phyloP scores from a whole-genome alignment of 768 basidiomycete genomes.

The Lactifluus pinguis region DNA sequence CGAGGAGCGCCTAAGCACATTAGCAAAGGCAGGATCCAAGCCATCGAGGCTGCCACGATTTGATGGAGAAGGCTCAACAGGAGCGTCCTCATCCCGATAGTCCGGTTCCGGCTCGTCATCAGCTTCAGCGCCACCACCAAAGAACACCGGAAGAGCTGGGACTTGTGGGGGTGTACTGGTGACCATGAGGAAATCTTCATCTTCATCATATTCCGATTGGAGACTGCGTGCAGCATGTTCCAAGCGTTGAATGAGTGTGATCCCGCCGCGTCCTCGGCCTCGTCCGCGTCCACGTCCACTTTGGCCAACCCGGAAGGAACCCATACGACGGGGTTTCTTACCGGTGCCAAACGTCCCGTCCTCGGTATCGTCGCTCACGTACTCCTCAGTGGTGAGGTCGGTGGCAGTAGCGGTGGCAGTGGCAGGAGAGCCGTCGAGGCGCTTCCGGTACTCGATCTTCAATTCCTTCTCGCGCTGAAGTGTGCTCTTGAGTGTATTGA shows the following conservation, averaged over 20 bases:
- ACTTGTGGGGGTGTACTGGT: slow-evolving; percentile 17
- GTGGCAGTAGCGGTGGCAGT: slow-evolving; percentile 34
- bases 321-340: slow-evolving; percentile 12
- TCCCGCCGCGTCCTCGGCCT: slow-evolving; percentile 15
- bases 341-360: slow-evolving; percentile 10
- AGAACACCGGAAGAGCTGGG: slow-evolving; percentile 9
- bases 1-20: slow-evolving; percentile 53
- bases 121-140: slow-evolving; percentile 22
- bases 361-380: slow-evolving; percentile 38
- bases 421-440: slow-evolving; percentile 40
- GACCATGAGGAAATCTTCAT: slow-evolving; percentile 15
- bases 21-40: slow-evolving; percentile 82
- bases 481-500: slow-evolving; percentile 70
- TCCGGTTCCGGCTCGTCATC: slow-evolving; percentile 24
- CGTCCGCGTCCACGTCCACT: slow-evolving; percentile 15
- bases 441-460: slow-evolving; percentile 51
- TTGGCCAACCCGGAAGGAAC: slow-evolving; percentile 10
- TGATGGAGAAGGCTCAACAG: slow-evolving; percentile 34
- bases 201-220: slow-evolving; percentile 15
- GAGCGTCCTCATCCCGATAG: slow-evolving; percentile 28
- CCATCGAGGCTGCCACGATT: slow-evolving; percentile 72
- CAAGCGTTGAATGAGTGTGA: slow-evolving; percentile 18
- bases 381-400: slow-evolving; percentile 35
- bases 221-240: slow-evolving; percentile 17
- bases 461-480: slow-evolving; percentile 78